Conservation (phyloP, 371 early-diverging fungal species). For the Mucor mucedo region DNA sequence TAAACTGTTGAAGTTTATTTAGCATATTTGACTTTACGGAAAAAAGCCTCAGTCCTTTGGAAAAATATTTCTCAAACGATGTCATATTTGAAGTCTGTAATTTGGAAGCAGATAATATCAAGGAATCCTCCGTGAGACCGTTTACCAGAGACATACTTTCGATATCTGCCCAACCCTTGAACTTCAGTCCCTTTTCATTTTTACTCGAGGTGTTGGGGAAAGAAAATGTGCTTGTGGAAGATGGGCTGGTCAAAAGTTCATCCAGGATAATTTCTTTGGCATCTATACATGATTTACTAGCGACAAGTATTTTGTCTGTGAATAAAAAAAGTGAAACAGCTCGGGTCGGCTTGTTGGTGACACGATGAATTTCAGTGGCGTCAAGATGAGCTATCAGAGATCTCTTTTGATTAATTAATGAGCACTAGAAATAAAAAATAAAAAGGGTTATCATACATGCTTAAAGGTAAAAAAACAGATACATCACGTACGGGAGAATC, state of each 20-base stretch:
- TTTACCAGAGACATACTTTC: constrained; percentile 49
- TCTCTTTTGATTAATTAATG: constrained; percentile 48
- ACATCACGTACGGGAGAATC: constrained; percentile 33
- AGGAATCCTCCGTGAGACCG: constrained; percentile 43
- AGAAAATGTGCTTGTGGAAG: constrained; percentile 5
- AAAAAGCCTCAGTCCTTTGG: constrained; percentile 39
- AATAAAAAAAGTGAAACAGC: constrained; percentile 52
- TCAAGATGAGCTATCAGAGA: constrained; percentile 46
- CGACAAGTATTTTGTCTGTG: constrained; percentile 50
- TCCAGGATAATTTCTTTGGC: constrained; percentile 25
- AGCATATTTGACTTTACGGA: constrained; percentile 19
- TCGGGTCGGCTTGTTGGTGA: constrained; percentile 39
- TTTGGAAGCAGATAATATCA: constrained; percentile 33
- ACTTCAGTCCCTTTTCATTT: background rate
- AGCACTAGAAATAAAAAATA: constrained; percentile 28
- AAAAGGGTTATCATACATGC: background rate
- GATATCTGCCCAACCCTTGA: constrained; percentile 49
- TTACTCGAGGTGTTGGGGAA: background rate
- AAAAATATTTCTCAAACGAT: constrained; percentile 44
- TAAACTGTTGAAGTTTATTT: constrained; percentile 23
- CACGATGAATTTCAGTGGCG: constrained; percentile 47
- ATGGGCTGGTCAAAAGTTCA: constrained; percentile 28
- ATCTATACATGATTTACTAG: constrained; percentile 44
- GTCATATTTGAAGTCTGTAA: constrained; percentile 18
- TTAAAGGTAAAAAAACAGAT: background rate